These are phyloP conservation scores for Talaromyces funiculosus DNA, from an alignment of 2,329 filamentous ascomycete species.

Conservation along the genomic window DNA sequence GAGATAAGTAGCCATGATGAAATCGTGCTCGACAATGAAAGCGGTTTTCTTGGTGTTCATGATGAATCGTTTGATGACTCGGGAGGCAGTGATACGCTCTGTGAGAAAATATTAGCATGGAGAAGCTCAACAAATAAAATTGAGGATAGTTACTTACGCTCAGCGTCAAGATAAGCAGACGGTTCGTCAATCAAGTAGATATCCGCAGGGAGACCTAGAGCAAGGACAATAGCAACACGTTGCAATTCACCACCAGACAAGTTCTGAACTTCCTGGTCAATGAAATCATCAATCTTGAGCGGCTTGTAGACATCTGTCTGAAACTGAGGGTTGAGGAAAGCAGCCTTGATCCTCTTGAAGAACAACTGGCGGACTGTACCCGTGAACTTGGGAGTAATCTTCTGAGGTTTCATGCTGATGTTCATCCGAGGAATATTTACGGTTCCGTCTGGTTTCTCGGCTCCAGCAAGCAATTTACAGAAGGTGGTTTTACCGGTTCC, in stretches of 20 bases:
- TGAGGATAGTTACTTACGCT: constrained; percentile 45
- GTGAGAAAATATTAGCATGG: not conserved
- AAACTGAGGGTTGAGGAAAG: constrained; percentile 95
- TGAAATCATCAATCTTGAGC: constrained; percentile 98
- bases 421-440: constrained; percentile 83
- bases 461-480: constrained; percentile 91
- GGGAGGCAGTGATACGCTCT: constrained; percentile 88
- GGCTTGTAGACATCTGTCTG: constrained; percentile 99
- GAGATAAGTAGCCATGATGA: constrained; percentile 85
- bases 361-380: constrained; percentile 96
- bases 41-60: constrained; percentile 99
- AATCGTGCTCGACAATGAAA: constrained; percentile 99
- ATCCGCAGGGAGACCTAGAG: constrained; percentile 91
- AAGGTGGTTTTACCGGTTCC: constrained; percentile 99
- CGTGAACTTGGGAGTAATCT: constrained; percentile 96
- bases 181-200: constrained; percentile 99
- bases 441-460: constrained; percentile 79
- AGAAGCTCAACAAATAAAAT: not conserved
- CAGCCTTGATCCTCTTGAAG: constrained; percentile 99
- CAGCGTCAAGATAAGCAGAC: constrained; percentile 93
- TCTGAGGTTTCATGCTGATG: constrained; percentile 99
- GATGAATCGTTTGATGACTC: constrained; percentile 99
- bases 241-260: constrained; percentile 98
- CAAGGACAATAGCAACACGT: constrained; percentile 94
- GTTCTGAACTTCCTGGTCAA: constrained; percentile 99